A percentile compares a stretch with the other conserved stretches of the same genome.
Evolutionary conservation across 2,329 filamentous ascomycete species (phyloP).

Genomic region (Trichophyton verrucosum): DNA sequence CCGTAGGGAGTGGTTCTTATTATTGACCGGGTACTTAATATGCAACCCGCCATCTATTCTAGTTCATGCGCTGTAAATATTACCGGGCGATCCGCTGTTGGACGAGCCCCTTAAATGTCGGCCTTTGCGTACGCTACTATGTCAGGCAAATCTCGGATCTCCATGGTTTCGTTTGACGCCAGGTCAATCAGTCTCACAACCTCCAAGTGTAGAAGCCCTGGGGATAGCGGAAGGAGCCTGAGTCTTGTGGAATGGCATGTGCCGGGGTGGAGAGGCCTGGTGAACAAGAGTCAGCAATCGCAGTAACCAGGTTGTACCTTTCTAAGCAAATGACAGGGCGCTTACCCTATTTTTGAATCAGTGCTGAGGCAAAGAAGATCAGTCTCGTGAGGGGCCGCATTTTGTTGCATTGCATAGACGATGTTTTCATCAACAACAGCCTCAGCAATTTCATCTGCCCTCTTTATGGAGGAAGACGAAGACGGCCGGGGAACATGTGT

Average conservation of each 20-base stretch:
- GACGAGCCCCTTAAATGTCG: not conserved
- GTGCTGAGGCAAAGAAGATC: constrained; percentile 46
- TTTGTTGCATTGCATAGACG: constrained; percentile 44
- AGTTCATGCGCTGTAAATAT: not conserved
- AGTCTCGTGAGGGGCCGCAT: constrained; percentile 36
- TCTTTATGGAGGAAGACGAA: constrained; percentile 30
- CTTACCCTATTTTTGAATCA: constrained; percentile 46
- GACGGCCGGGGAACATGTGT: constrained; percentile 35
- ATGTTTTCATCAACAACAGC: constrained; percentile 46
- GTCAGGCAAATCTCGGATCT: constrained; percentile 46
- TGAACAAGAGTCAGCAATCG: not conserved
- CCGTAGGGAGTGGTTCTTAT: not conserved
- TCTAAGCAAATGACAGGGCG: constrained; percentile 6
- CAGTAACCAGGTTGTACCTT: too few species aligned
- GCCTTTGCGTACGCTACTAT: constrained; percentile 34
- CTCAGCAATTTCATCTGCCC: constrained; percentile 32
- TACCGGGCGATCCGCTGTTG: not conserved
- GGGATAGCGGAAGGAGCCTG: constrained; percentile 40
- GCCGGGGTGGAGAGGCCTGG: constrained; percentile 41
- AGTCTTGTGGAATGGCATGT: constrained; percentile 46
- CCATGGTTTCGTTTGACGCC: constrained; percentile 42
- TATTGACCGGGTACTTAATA: not conserved
- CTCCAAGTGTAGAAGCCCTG: constrained; percentile 42
- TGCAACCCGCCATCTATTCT: not conserved
- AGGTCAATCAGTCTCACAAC: constrained; percentile 44